These are phyloP conservation scores for Combretum micranthum DNA, from an alignment of 345 rosid species.

Conservation along the genomic window DNA sequence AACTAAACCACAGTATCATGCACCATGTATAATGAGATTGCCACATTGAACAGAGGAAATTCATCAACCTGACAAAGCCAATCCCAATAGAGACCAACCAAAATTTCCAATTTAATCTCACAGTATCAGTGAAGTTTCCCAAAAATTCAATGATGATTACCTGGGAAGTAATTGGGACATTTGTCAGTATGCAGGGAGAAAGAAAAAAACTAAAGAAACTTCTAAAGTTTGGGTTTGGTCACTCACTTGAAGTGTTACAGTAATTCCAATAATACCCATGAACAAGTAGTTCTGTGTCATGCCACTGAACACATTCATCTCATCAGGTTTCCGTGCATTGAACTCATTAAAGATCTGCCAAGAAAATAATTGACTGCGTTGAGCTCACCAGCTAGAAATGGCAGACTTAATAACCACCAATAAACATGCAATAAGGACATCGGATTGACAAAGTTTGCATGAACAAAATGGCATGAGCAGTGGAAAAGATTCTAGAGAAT, in stretches of 20 bases:
- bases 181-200: not conserved
- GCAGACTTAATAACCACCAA: not conserved
- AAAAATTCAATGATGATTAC: slow-evolving; percentile 45
- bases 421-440: not conserved
- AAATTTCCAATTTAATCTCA: slow-evolving; percentile 44
- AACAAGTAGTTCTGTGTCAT: slow-evolving; percentile 73
- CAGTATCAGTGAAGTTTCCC: slow-evolving; percentile 69
- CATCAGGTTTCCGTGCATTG: slow-evolving; percentile 94
- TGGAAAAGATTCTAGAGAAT: no score
- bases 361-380: slow-evolving; percentile 3
- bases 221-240: not conserved
- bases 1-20: no score
- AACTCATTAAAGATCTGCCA: slow-evolving; percentile 89
- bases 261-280: slow-evolving; percentile 63
- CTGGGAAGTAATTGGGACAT: slow-evolving; percentile 5
- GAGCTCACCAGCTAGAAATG: not conserved
- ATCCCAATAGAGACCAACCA: slow-evolving; percentile 51
- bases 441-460: not conserved
- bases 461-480: no score
- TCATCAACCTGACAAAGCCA: slow-evolving; percentile 61
- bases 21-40: not conserved
- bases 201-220: slow-evolving; percentile 1
- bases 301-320: slow-evolving; percentile 76
- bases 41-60: slow-evolving; percentile 9
- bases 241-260: slow-evolving; percentile 67